Evolutionary conservation across 495 filamentous ascomycete genomes (phyloP), one percentile per base, ranked within the genome.

Genomic region (Neurospora sp.): DNA sequence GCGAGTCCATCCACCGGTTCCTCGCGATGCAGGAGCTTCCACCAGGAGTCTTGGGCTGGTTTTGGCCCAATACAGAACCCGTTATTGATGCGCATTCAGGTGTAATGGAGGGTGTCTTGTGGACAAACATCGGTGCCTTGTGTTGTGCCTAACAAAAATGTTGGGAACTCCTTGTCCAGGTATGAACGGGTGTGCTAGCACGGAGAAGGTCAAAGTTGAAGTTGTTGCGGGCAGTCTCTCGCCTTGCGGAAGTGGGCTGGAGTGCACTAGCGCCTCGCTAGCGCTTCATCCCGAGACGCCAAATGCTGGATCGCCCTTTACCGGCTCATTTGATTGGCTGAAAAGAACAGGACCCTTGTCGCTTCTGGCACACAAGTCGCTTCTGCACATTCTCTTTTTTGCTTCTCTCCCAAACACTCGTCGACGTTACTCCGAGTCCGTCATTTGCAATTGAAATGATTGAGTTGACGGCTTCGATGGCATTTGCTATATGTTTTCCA

Each of bases 251-350:
- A 65, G 53, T 65, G 53, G 53, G 53, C 5, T 22, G 68, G 74
- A 69, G 71, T 71, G 68, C 40, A 41, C 76, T 77, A 76, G 72
- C 75, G 39, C 61, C 76, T 76, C 79, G 76, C 77, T 79, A 75
- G 75, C 77, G 79, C 79, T 79, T 79, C 79, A 80, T 80, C 76
- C 77, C 79, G 79, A 79, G 78, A 80, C 79, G 70, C 53, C 73
- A 70, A 72, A 37, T 78, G 79, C 74, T 74, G 39, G 79, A 80
- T 80, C 79, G 79, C 31, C 79, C 53, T 53, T 14, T 37, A 68
- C 12, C 27, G 46, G 70, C 68, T 10, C 38, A 5, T 16, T 27
- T 76, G 71, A 80, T 80, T 80, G 79, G 79, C 59, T 46, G 37
- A 38, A 73, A 12, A 59, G 69, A 48, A 39, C 73, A 73, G 71